Evolutionary conservation across 2,329 filamentous ascomycete genomes (phyloP), one percentile per base, ranked within the genome.

Genomic region (Talaromyces sp.): DNA sequence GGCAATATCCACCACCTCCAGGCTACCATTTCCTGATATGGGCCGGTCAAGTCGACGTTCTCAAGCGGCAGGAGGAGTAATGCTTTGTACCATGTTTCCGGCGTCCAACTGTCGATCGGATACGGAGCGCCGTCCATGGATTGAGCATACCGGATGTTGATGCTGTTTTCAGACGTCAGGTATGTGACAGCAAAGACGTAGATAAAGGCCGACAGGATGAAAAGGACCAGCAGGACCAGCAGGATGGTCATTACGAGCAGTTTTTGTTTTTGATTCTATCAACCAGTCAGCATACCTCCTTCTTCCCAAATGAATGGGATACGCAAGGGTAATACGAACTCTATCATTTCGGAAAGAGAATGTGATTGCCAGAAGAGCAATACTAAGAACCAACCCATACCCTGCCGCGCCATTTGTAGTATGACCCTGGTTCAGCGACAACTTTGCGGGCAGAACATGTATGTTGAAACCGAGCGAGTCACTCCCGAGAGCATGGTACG

Each of bases 61-160:
- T 36, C 57, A 39, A 61, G 55, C n/a, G 55, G 60, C 28, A 61
- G 28, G 6, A 54, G 30, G 1, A 55, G 22, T 13, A 61, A 15
- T 8, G 60, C 60, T 61, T 32, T 47, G 27, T 61, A 61, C 60
- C 60, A 55, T 27, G 60, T 61, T 8, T 61, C 60, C 3, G 60
- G 55, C 28, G 51, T 61, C 60, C 60, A 61, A 32, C 49, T 61
- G 22, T 61, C 60, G 36, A 61, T 61, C 8, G 17, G 33, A 22
- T 58, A 61, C 15, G 28, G n/a, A 4, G 28, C 25, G 4, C 53
- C 28, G 17, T 17, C 28, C 17, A 53, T 32, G 11, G 49, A 53
- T 28, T 53, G 55, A 15, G 55, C 60, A 19, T 27, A 1, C 4
- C 44, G 49, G 39, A 47, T 55, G 55, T 58, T 17, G 60, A 61